Conservation (phyloP, 148 eudicot species). For the Rhododendron ferrugineum region DNA sequence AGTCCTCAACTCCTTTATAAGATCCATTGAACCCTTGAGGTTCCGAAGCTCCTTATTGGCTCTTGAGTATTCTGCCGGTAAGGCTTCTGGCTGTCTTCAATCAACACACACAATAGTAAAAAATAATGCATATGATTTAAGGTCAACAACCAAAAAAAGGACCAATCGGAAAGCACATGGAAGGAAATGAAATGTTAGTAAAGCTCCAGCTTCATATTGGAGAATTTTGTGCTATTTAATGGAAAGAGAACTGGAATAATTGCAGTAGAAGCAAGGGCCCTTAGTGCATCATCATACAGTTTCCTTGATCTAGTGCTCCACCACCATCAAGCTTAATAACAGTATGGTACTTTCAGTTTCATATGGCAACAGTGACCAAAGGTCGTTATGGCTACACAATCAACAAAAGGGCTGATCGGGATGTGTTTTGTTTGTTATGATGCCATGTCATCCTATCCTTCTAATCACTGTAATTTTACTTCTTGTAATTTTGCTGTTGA, state of each 20-base stretch:
- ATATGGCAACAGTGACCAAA: background rate
- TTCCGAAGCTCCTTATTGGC: slow-evolving; percentile 82
- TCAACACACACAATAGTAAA: slow-evolving; percentile 16
- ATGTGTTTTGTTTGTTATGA: too few species aligned
- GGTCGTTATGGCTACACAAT: background rate
- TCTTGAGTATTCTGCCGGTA: slow-evolving; percentile 60
- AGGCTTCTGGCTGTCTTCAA: slow-evolving; percentile 80
- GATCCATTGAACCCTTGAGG: slow-evolving; percentile 51
- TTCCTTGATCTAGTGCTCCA: background rate
- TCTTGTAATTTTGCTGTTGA: too few species aligned
- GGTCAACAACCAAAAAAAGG: background rate
- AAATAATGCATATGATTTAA: background rate
- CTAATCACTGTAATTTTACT: too few species aligned
- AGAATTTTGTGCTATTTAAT: background rate
- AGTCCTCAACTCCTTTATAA: slow-evolving; percentile 57
- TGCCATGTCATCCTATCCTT: too few species aligned
- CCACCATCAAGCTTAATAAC: background rate
- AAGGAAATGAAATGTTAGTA: background rate
- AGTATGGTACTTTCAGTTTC: background rate
- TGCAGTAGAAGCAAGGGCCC: background rate
- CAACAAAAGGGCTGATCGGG: background rate
- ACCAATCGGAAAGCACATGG: background rate
- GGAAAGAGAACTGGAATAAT: background rate
- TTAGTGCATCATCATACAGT: background rate
- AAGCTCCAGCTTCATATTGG: background rate